A percentile compares a stretch with the other conserved stretches of the same genome.
Conservation (phyloP, 2,329 filamentous ascomycete species). For the Hymenoscyphus occultus region DNA sequence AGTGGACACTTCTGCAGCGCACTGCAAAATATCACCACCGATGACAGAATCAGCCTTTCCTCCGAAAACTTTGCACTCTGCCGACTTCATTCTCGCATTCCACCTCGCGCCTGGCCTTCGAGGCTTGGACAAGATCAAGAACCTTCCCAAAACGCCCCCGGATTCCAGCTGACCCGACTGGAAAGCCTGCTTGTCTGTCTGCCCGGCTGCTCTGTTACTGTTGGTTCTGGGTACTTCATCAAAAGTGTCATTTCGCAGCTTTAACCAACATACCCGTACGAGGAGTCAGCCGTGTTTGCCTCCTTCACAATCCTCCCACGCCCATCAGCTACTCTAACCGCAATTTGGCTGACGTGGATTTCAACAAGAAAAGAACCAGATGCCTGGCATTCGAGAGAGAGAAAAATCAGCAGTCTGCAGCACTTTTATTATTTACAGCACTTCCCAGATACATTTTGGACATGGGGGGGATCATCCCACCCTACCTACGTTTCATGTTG, state of each 20-base stretch:
- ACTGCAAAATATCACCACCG: neutral
- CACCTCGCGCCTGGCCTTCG: neutral
- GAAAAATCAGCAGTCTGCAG: neutral
- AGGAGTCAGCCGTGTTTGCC: neutral
- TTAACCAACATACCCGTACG: neutral
- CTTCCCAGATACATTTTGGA: neutral
- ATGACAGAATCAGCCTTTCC: neutral
- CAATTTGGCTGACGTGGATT: conserved; percentile 1
- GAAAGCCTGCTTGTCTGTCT: neutral
- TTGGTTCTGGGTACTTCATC: neutral
- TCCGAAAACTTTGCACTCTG: neutral
- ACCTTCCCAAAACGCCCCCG: neutral
- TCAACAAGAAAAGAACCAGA: neutral
- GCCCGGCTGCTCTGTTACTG: neutral
- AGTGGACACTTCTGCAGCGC: neutral
- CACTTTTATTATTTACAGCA: neutral
- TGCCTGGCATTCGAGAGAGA: too few species aligned
- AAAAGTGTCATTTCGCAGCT: neutral
- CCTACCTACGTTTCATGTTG: neutral
- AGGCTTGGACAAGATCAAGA: neutral
- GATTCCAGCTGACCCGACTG: neutral
- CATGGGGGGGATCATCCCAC: neutral
- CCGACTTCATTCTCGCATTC: neutral
- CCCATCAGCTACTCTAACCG: neutral
- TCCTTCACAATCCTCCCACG: neutral